Base-by-base conservation (phyloP, 1,284 basidiomycete species). In the Moesziomyces aphidis region DNA sequence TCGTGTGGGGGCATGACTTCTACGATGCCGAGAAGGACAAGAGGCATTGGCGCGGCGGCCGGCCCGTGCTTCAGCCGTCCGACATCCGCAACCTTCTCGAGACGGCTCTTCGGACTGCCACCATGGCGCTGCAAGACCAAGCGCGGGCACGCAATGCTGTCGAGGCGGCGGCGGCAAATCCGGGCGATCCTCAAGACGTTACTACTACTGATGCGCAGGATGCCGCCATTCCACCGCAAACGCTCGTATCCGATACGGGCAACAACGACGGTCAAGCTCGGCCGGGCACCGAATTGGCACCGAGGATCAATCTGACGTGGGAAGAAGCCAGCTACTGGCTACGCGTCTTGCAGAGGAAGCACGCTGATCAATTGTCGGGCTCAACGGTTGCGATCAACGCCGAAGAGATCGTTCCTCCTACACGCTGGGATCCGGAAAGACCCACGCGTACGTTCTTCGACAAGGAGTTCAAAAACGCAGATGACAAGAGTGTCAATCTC, bases 241-340 rank as follows among this genome's bases (percentile, higher is more conserved):
- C 42, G 23, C n/a, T 39, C 8, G 21, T 11, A 4, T 19, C 24
- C 34, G 22, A 34, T 21, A 6, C 60, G 44, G 44, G 26, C 28
- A 17, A 42, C 51, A 10, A 23, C 4, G 59, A 49, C 21, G 47
- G 61, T 23, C 51, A 51, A 39, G 52, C 55, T 13, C 51, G 59
- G 52, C 49, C 31, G 1, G 48, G 55, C 5, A 24, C 46, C 13
- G 70, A 67, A 13, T 19, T 54, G 10, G 26, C 54, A 13, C 23
- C 36, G 19, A 55, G 61, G 23, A 23, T 68, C 49, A 60, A 67
- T 22, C 48, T 73, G 19, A 61, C 54, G 9, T 73, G 74, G 70
- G 72, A 65, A 17, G 75, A 77, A 48, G 75, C 75, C 26, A 50
- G 50, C 5, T 74, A 71, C 50, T 77, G 75, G 75, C 44, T 73